phyloP scores from a whole-genome alignment of 2,329 filamentous ascomycete genomes.

The Nectriaceae sp. region DNA sequence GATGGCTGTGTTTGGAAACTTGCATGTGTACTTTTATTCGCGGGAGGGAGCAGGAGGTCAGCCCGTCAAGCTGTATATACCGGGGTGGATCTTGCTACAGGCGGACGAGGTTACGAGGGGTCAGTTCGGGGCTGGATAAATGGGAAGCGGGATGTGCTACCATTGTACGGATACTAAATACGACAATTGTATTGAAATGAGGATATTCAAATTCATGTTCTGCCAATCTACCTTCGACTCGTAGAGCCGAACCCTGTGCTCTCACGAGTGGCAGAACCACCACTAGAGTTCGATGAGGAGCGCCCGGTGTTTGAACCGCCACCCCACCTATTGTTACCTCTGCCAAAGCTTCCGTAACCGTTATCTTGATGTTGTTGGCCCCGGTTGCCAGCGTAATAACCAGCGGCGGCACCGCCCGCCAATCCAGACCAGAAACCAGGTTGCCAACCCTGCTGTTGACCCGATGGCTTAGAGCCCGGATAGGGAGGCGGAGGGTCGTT shows the following conservation, averaged over 20 bases:
- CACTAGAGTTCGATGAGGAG: conserved; percentile 39
- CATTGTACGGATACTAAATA: not conserved
- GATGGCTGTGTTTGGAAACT: conserved; percentile 31
- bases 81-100: conserved; percentile 12
- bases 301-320: conserved; percentile 32
- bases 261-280: conserved; percentile 55
- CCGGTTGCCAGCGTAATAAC: conserved; percentile 61
- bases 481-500: conserved; percentile 56
- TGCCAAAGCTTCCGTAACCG: conserved; percentile 37
- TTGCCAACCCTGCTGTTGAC: conserved; percentile 54
- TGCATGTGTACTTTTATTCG: conserved; percentile 31
- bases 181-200: not conserved
- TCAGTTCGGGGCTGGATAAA: conserved; percentile 29
- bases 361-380: conserved; percentile 31
- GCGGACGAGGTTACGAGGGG: conserved; percentile 10
- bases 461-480: conserved; percentile 40
- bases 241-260: conserved; percentile 77
- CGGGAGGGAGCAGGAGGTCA: conserved; percentile 9
- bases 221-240: conserved; percentile 50
- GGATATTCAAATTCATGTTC: not conserved
- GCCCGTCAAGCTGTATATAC: conserved; percentile 27
- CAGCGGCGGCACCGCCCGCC: conserved; percentile 69
- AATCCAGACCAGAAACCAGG: conserved; percentile 76
- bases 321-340: conserved; percentile 33
- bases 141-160: conserved; percentile 22